Evolutionary conservation across 306 rosid species (phyloP), one percentile per base, ranked within the genome.

Genomic region (Dryas alaskensis): DNA sequence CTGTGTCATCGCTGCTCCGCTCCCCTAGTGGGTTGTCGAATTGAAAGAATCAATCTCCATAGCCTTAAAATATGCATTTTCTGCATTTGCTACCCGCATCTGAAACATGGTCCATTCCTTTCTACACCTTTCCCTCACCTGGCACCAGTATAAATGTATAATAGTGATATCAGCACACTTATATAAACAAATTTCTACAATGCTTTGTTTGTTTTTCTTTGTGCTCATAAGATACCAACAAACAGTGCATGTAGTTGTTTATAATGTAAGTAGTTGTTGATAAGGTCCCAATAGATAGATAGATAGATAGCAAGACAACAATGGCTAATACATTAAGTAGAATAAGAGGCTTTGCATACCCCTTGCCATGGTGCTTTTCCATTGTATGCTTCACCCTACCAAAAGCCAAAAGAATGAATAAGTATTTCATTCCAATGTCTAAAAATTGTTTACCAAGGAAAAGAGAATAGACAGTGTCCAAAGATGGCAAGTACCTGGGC

Each of bases 71-170:
- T 95, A 95, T 1, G 84, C 89, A 19, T 73, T 85, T 78, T 95
- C 99, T 42, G 99, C 97, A 59, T 68, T 87, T n/a, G 93, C 71
- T 60, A 95, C 42, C 44, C 99, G 89, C 82, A 81, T 82, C 74
- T 83, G 97, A 70, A 94, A 94, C 89, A 94, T 93, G 4, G 98
- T 85, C 98, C 98, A 93, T 83, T 93, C 98, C 84, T 84, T 93
- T 78, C 80, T 85, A 80, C 98, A 93, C 83, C 98, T 85, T 73
- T 93, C 98, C 79, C 97, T 89, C 69, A 93, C 98, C 98, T 93
- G 91, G 40, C 69, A 83, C 44, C 76, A 78, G 45, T 58, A 22
- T 22, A 22, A 22, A 22, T 22, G 22, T 22, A 43, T 51, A 75
- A 72, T 6, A 49, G 50, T 51, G 73, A 59, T 45, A 44, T 76